phyloP scores from a whole-genome alignment of 2,329 filamentous ascomycete genomes.

The Podosphaera xanthii region DNA sequence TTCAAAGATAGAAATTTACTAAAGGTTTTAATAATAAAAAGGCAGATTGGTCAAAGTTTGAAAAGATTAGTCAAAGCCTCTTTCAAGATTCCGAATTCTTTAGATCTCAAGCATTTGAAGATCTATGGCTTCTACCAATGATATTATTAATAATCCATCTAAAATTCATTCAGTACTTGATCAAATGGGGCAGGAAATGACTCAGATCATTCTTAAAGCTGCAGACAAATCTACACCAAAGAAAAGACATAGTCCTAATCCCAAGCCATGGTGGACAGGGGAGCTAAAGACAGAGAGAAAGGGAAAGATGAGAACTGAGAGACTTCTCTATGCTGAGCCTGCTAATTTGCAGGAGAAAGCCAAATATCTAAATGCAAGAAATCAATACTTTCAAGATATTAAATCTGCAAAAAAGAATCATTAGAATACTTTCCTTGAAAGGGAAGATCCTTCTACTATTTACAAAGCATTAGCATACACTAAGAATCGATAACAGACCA shows the following conservation, averaged over 20 bases:
- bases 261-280: neutral
- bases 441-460: neutral
- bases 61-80: no score
- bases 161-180: neutral
- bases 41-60: neutral
- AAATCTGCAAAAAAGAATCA: neutral
- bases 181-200: neutral
- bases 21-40: neutral
- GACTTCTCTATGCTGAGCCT: neutral
- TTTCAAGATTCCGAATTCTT: neutral
- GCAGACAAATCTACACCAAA: neutral
- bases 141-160: neutral
- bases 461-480: neutral
- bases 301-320: neutral
- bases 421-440: neutral
- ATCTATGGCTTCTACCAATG: neutral
- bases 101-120: neutral
- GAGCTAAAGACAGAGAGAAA: neutral
- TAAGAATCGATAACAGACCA: neutral
- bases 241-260: neutral
- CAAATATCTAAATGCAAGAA: neutral
- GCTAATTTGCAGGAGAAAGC: neutral
- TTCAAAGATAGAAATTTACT: neutral
- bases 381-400: neutral
- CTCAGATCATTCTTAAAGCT: neutral